Evolutionary conservation across 805 yeast species (phyloP), one percentile per base, ranked within the genome.

Genomic region (Saccharomycopsis fermentans): DNA sequence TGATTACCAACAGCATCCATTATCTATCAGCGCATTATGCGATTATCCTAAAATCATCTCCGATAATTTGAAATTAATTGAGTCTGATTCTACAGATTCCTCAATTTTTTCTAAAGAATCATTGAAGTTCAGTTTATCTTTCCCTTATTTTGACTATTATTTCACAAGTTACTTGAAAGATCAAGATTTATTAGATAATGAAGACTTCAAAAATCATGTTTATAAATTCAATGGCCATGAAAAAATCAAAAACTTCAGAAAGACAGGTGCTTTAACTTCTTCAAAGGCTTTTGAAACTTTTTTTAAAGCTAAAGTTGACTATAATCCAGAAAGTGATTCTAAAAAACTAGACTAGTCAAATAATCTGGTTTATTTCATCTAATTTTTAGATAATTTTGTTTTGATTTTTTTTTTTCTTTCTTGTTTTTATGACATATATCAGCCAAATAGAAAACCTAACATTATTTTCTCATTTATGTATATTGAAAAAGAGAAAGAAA

Each of bases 191-290:
- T 81, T 86, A 62, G 72, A 73, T 65, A 64, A 70, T 60, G 73
- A 68, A 60, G 65, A 71, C 12, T 70, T 72, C 37, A 65, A 68
- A 21, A 66, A 71, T 29, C 71, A 71, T 54, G 68, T 73, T 62
- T 81, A 76, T 68, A 71, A 62, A 68, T 71, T 65, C 67, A 71
- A 64, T 60, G 36, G 50, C 11, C 26, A 48, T 21, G 68, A 68
- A 39, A 67, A 66, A 58, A 79, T 86, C 65, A 86, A 81, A 69
- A 77, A 81, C 61, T 86, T 80, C 70, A 82, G 92, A 75, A 77
- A 79, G 63, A 83, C 69, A 64, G 94, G 95, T 9, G 50, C 50
- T 16, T 43, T 43, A 4, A 43, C 50, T 21, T 43, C 17, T 43
- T 43, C 50, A 12, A 43, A 43, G 26, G 14, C 50, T 21, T 43